phyloP scores from a whole-genome alignment of 2,329 filamentous ascomycete genomes.

The Ustulina deusta region DNA sequence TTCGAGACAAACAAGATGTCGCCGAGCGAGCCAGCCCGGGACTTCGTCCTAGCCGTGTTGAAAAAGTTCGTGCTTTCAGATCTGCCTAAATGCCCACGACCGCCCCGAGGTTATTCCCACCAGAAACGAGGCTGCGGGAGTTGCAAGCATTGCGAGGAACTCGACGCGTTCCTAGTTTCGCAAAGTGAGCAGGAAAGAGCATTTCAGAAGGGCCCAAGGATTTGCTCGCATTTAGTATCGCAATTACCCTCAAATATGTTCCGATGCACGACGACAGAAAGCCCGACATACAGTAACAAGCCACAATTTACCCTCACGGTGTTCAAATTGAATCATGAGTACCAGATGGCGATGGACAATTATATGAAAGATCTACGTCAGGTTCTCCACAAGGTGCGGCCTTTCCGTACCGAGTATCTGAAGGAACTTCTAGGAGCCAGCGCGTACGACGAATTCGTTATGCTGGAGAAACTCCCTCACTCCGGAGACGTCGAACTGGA shows the following conservation, averaged over 20 bases:
- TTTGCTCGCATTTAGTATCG: conserved; percentile 10
- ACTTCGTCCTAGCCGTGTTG: conserved; percentile 26
- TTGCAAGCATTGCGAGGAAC: conserved; percentile 26
- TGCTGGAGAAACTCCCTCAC: not conserved
- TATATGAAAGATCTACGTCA: not conserved
- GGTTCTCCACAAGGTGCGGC: not conserved
- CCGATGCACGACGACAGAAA: not conserved
- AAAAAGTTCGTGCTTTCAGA: conserved; percentile 25
- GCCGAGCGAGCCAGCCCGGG: conserved; percentile 19
- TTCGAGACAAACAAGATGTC: conserved; percentile 24
- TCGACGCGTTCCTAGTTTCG: conserved; percentile 24
- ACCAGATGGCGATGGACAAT: not conserved
- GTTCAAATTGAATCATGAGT: conserved; percentile 10
- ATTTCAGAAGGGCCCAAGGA: not conserved
- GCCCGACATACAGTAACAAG: not conserved
- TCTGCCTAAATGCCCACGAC: conserved; percentile 16
- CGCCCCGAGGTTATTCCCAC: conserved; percentile 14
- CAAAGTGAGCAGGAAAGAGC: not conserved
- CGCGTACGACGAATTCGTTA: conserved; percentile 4
- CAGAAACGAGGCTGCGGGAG: conserved; percentile 8
- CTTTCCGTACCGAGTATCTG: conserved; percentile 17
- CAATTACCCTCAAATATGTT: conserved; percentile 21
- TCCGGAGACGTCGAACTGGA: not conserved
- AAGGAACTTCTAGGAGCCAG: conserved; percentile 12
- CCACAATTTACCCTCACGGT: conserved; percentile 3